Evolutionary conservation across 1,139 yeast genomes (phyloP), one percentile per base, ranked within the genome.

Genomic region (Hyphopichia khmerensis): DNA sequence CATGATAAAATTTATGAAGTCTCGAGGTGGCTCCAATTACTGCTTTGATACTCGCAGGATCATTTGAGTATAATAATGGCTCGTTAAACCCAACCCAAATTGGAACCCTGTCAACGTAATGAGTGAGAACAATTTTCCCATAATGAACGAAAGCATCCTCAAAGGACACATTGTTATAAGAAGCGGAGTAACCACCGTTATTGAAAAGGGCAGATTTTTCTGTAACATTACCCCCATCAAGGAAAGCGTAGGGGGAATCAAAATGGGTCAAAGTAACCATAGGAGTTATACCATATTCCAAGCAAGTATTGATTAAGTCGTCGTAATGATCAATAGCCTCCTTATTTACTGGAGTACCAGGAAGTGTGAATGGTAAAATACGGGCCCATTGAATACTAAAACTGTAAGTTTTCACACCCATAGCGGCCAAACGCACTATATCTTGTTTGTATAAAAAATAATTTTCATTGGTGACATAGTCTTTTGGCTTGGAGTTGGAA

Each of bases 331-430:
- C 65, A 33, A 67, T 46, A 10, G 65, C 72, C 17, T 48, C 50
- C 36, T 59, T 40, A 46, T 66, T 67, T 19, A 66, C 59, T n/a
- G 61, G 61, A 4, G 62, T 46, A 4, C 66, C 70, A 13, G 57
- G 56, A 21, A 54, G 45, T 3, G 57, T 63, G 41, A 56, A 56
- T 9, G 68, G 69, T 35, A 62, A 50, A n/a, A 67, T 60, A 43
- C 72, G 56, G 10, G 67, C 47, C 72, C 71, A 66, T 3, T 71
- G 63, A 35, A 67, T 57, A 13, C 67, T 50, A 50, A 67, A 54
- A 2, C 69, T 62, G 44, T 67, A 66, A 37, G 53, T 41, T 35
- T 63, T 63, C 16, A 60, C 62, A 2, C 71, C 71, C 34, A 65
- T 53, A 11, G 65, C 65, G n/a, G 60, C 64, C 44, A 66, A 36